Base-by-base conservation (phyloP, 2,329 filamentous ascomycete genomes). In the Alternaria longipes region DNA sequence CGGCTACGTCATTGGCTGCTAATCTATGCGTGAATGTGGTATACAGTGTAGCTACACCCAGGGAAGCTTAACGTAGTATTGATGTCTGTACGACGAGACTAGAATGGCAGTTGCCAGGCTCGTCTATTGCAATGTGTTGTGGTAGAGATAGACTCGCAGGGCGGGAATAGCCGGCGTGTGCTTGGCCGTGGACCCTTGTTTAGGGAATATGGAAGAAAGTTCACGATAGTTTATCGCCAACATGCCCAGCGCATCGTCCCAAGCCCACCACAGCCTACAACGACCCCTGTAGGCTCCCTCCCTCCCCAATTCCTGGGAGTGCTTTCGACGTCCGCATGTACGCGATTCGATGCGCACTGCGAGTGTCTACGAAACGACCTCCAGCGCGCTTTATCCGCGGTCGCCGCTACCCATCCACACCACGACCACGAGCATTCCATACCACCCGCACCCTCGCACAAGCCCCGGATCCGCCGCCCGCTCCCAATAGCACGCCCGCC, bases 301-400 rank as follows among this genome's bases (percentile, higher is more conserved):
- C 61, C 55, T 59, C 59, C 34, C 46, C 53, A 59, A 60, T 59
- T 52, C 12, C 38, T 59, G 58, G 61, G 67, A 71, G 68, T 59
- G 56, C 64, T 45, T 54, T 59, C 57, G 58, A 70, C 61, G 65
- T 67, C 74, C 76, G 74, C 70, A 81, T 81, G 80, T 80, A 80
- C 72, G 76, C 74, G 68, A 74, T 78, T 66, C 78, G 77, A 71
- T 74, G 74, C 65, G 76, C 78, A 69, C 74, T 81, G 74, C 77
- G 78, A 74, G 75, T 79, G 68, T 78, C 77, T 50, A 71, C 63
- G 56, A 71, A 67, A 73, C 77, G 74, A 70, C 72, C 74, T 67
- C 74, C 77, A 68, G 72, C 74, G 63, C 73, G 72, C 69, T 59
- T 77, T 41, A 75, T 80, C 68, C 71, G 65, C 66, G 70, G 75